These are phyloP conservation scores for Rosa lucieae DNA, from an alignment of 306 rosid species.

Conservation along the genomic window DNA sequence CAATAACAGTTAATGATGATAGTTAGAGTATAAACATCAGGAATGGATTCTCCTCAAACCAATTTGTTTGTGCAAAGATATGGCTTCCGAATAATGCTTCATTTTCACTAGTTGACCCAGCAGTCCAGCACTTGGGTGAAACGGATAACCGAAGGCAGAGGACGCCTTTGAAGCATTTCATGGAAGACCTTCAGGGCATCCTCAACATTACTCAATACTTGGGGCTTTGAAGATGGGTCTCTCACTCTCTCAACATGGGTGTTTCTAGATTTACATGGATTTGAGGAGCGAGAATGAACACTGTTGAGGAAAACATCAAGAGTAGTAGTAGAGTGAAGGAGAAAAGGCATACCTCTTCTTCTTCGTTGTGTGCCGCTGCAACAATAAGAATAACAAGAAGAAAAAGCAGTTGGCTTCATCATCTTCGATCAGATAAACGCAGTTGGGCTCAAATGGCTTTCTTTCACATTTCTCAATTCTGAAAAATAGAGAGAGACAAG, in stretches of 20 bases:
- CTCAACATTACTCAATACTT: background rate
- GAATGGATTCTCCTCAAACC: too few relatives aligned
- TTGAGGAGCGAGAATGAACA: background rate
- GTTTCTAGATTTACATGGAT: background rate
- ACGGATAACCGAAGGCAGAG: constrained; percentile 20
- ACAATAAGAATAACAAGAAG: too few relatives aligned
- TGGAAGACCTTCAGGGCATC: constrained; percentile 30
- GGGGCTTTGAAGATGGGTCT: too few relatives aligned
- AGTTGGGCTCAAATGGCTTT: too few relatives aligned
- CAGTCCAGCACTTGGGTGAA: constrained; percentile 31
- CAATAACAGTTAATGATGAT: constrained; percentile 10
- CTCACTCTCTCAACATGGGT: too few relatives aligned
- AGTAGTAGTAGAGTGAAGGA: background rate
- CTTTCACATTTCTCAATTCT: too few relatives aligned
- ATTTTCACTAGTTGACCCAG: constrained; percentile 27
- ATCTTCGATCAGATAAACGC: background rate
- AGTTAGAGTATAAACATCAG: too few relatives aligned
- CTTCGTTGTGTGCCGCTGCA: background rate
- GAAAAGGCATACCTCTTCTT: background rate
- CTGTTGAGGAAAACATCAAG: background rate
- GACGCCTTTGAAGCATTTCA: constrained; percentile 25
- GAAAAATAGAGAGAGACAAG: too few relatives aligned
- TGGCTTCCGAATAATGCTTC: constrained; percentile 12
- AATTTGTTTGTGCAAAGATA: constrained; percentile 18
- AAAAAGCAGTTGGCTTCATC: background rate